phyloP scores from a whole-genome alignment of 1,284 basidiomycete genomes.

The Nidula niveotomentosa region DNA sequence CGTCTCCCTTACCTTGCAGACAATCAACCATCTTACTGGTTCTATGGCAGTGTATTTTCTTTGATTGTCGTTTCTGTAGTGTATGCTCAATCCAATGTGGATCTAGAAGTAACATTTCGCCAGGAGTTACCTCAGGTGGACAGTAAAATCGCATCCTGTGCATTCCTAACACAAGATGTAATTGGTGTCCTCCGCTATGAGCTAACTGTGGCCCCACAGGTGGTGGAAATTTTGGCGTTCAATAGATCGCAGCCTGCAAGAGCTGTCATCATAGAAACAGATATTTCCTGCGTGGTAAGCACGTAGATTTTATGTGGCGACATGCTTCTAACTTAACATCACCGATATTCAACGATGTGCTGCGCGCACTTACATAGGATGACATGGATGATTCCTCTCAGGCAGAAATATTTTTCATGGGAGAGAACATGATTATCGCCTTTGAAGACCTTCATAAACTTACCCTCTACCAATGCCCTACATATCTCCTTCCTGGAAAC shows the following conservation, averaged over 20 bases:
- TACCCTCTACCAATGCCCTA: neutral
- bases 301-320: neutral
- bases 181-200: slow-evolving; percentile 15
- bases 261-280: slow-evolving; percentile 12
- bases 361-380: too few species aligned
- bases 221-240: slow-evolving; percentile 10
- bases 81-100: slow-evolving; percentile 6
- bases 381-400: neutral
- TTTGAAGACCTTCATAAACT: neutral
- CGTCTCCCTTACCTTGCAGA: neutral
- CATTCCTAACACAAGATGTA: slow-evolving; percentile 15
- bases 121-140: slow-evolving; percentile 1
- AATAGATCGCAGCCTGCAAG: slow-evolving; percentile 8
- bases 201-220: neutral
- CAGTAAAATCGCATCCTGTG: slow-evolving; percentile 9
- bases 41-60: slow-evolving; percentile 3
- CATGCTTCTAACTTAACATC: neutral
- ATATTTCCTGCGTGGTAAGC: slow-evolving; percentile 3
- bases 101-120: slow-evolving; percentile 4
- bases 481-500: neutral
- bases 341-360: neutral
- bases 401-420: neutral
- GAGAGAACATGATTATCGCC: neutral
- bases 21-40: neutral
- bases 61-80: slow-evolving; percentile 12